Evolutionary conservation across 1,284 basidiomycete genomes (phyloP).

Genomic region (Ceratobasidium sp.): DNA sequence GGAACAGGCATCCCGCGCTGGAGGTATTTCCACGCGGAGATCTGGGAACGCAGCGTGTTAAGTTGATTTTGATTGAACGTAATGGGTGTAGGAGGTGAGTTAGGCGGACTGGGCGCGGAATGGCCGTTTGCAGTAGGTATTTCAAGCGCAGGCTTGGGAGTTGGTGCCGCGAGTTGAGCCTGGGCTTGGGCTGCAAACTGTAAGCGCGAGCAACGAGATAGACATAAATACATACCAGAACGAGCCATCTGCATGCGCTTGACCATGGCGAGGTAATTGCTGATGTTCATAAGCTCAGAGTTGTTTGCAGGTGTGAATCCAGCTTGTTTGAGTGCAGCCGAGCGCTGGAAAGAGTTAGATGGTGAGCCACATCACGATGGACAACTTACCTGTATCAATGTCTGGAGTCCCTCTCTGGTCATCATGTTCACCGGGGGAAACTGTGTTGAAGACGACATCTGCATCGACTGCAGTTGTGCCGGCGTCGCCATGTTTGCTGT

Average conservation of each 20-base stretch:
- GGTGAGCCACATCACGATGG: slow-evolving; percentile 16
- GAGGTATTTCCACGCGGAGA: slow-evolving; percentile 89
- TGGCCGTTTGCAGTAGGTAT: slow-evolving; percentile 41
- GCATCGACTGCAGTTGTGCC: neutral
- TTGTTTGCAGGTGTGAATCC: slow-evolving; percentile 54
- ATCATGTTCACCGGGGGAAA: slow-evolving; percentile 30
- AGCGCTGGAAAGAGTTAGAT: slow-evolving; percentile 49
- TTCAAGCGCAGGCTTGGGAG: slow-evolving; percentile 34
- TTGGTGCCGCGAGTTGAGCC: slow-evolving; percentile 16
- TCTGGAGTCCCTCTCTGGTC: slow-evolving; percentile 33
- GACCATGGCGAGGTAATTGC: slow-evolving; percentile 47
- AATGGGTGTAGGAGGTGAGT: slow-evolving; percentile 71
- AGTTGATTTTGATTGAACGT: slow-evolving; percentile 87
- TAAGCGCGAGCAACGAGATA: slow-evolving; percentile 8
- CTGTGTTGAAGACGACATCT: slow-evolving; percentile 19
- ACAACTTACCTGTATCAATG: neutral
- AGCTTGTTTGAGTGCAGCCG: slow-evolving; percentile 54
- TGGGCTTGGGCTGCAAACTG: slow-evolving; percentile 14
- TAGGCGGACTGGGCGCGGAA: slow-evolving; percentile 47
- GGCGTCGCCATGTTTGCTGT: slow-evolving; percentile 28
- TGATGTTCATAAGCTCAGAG: slow-evolving; percentile 53
- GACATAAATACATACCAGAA: slow-evolving; percentile 39
- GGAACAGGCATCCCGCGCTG: slow-evolving; percentile 84
- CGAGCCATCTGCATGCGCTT: slow-evolving; percentile 49
- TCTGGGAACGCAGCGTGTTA: slow-evolving; percentile 85